These are phyloP conservation scores for Flagelloscypha sp. DNA, from an alignment of 768 basidiomycete genomes.

Conservation along the genomic window DNA sequence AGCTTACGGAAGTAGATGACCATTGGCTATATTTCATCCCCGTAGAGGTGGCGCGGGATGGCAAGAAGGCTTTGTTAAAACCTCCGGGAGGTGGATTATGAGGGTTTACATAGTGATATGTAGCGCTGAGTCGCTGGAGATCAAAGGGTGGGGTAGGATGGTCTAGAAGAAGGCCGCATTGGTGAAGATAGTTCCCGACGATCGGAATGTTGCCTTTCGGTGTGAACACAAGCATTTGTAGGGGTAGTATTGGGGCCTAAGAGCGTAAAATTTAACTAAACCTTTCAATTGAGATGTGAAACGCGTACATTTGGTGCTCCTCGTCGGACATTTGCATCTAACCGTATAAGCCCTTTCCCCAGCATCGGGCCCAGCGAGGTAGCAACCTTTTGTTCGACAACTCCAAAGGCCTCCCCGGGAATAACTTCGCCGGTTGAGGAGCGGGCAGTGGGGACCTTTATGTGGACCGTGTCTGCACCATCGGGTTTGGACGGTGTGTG, in stretches of 20 bases:
- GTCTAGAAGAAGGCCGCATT: conserved; percentile 63
- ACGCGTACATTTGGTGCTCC: conserved; percentile 51
- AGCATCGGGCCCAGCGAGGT: conserved; percentile 75
- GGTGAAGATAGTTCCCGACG: conserved; percentile 69
- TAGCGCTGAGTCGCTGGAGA: conserved; percentile 39
- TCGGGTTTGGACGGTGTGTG: conserved; percentile 47
- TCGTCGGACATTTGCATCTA: conserved; percentile 70
- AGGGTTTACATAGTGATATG: conserved; percentile 77
- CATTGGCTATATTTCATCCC: conserved; percentile 35
- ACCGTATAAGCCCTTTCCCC: conserved; percentile 71
- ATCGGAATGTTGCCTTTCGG: conserved; percentile 87
- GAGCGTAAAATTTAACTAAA: conserved; percentile 6
- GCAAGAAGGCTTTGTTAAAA: conserved; percentile 34
- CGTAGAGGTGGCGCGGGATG: conserved; percentile 32
- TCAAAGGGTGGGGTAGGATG: conserved; percentile 72
- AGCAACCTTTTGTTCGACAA: conserved; percentile 82
- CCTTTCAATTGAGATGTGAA: conserved; percentile 5
- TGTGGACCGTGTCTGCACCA: conserved; percentile 65
- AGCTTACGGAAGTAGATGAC: conserved; percentile 46
- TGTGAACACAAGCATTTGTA: conserved; percentile 86
- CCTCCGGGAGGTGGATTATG: conserved; percentile 78
- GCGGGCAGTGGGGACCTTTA: conserved; percentile 53
- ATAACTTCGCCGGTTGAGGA: conserved; percentile 44
- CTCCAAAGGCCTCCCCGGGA: conserved; percentile 64
- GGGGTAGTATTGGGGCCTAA: conserved; percentile 73